A percentile compares a stretch with the other conserved stretches of the same genome.
Conservation (phyloP, 306 rosid genomes). For the Cucumis cinereus region DNA sequence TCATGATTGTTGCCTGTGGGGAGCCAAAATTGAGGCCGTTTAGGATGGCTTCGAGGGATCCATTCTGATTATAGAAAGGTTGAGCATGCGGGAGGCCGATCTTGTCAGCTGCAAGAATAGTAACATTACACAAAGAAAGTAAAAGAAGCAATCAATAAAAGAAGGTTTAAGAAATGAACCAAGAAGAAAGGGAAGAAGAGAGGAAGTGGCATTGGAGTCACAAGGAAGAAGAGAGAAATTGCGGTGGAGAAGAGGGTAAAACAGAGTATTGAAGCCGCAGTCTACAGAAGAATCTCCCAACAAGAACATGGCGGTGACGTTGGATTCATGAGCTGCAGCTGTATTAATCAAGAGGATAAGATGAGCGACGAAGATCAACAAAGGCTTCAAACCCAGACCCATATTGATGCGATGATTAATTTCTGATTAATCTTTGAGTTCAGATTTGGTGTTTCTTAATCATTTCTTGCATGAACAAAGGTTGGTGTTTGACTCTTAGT, state of each 20-base stretch:
- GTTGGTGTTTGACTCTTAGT: neutral
- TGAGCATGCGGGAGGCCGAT: constrained; percentile 35
- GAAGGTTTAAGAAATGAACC: constrained; percentile 14
- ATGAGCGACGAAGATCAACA: too few species aligned
- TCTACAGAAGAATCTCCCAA: constrained; percentile 89
- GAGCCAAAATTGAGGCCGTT: constrained; percentile 75
- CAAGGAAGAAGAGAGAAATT: constrained; percentile 61
- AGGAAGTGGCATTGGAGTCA: constrained; percentile 31
- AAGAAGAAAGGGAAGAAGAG: constrained; percentile 70
- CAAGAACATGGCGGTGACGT: constrained; percentile 35
- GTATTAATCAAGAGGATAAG: neutral
- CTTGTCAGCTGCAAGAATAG: constrained; percentile 39
- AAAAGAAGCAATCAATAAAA: neutral
- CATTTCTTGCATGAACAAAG: neutral
- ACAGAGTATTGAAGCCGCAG: constrained; percentile 62
- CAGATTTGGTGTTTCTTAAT: neutral
- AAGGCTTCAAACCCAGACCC: neutral
- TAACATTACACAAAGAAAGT: neutral
- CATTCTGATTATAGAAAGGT: constrained; percentile 59
- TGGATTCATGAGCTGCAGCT: neutral
- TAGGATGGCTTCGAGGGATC: constrained; percentile 36
- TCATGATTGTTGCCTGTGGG: constrained; percentile 67
- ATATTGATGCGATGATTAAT: neutral
- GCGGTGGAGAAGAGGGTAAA: constrained; percentile 57
- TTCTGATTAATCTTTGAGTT: neutral